Evolutionary conservation across 257 asterid genomes (phyloP), one percentile per base, ranked within the genome.

Genomic region (Haberlea rhodopensis): DNA sequence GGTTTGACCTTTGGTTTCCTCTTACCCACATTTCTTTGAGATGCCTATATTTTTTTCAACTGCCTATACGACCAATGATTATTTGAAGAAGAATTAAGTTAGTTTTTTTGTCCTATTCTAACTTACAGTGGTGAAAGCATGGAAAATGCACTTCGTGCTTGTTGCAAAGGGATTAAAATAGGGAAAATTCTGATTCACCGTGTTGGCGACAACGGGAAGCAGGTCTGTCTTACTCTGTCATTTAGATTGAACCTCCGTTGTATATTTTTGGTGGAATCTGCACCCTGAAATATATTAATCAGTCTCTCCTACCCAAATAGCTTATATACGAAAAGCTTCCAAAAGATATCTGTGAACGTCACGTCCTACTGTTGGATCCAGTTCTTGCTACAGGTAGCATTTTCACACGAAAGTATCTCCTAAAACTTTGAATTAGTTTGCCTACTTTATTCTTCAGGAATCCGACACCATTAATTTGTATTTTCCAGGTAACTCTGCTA

Each of bases 71-170:
- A 3, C 10, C 43, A 37, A 9, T 63, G 34, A 13, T 65, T 55
- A 63, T 29, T 55, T 18, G 13, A 8, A 1, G 5, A n/a, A 25
- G 21, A 2, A 24, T 40, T 49, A 46, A 22, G 45, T 49, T 25
- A 48, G 37, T 9, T 40, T 21, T n/a, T 57, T 20, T 32, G 56
- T 67, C 46, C 23, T 28, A 20, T 52, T 73, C 49, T 53, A 67
- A 51, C 63, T 27, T 69, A 21, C 82, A 94, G 99, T 78, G 99
- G 99, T 60, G 99, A 94, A 78, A 90, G 99, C 79, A 94, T 94
- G 99, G 99, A 94, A 80, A 94, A 94, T 49, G 99, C 99, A 55
- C 69, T 94, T 62, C 95, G 99, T 34, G 99, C 99, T 74, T 94
- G 99, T 76, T 94, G 99, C 83, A 94, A 94, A 79, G 97, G 99